These are phyloP conservation scores for Phalaenopsis aphrodite DNA, from an alignment of 106 monocot genomes.

Conservation along the genomic window DNA sequence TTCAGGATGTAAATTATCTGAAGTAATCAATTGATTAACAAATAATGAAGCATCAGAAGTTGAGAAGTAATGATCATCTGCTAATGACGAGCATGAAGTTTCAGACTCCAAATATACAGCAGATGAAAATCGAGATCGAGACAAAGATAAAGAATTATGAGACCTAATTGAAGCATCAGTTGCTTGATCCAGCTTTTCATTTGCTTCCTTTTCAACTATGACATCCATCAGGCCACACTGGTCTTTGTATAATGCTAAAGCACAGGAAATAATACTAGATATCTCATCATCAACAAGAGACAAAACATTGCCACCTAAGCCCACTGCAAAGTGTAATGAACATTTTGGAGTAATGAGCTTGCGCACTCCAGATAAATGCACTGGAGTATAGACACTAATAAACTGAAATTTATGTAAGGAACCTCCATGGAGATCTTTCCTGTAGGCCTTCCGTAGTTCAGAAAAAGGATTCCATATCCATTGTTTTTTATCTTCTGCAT, in stretches of 20 bases:
- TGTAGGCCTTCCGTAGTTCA: constrained; percentile 37
- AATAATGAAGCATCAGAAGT: constrained; percentile 29
- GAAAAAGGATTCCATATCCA: constrained; percentile 76
- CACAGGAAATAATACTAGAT: constrained; percentile 86
- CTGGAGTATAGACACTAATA: constrained; percentile 42
- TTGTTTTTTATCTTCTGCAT: constrained; percentile 19
- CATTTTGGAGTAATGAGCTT: constrained; percentile 21
- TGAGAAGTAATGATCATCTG: constrained; percentile 38
- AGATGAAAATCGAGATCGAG: constrained; percentile 30
- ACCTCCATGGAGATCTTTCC: constrained; percentile 47
- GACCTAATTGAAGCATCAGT: constrained; percentile 18
- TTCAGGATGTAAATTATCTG: constrained; percentile 48
- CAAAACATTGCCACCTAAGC: constrained; percentile 40
- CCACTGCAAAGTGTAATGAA: constrained; percentile 1
- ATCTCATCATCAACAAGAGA: constrained; percentile 73
- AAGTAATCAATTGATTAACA: constrained; percentile 31
- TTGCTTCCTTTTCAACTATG: constrained; percentile 16
- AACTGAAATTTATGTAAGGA: constrained; percentile 48
- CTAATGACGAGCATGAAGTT: constrained; percentile 26
- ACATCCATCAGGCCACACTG: background rate
- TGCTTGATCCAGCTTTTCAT: constrained; percentile 20
- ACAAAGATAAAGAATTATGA: constrained; percentile 25
- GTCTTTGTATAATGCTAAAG: constrained; percentile 36
- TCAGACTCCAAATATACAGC: constrained; percentile 31
- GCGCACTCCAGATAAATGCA: constrained; percentile 28